Evolutionary conservation across 2,329 filamentous ascomycete genomes (phyloP), one percentile per base, ranked within the genome.

Genomic region (Clonostachys rhizophaga): DNA sequence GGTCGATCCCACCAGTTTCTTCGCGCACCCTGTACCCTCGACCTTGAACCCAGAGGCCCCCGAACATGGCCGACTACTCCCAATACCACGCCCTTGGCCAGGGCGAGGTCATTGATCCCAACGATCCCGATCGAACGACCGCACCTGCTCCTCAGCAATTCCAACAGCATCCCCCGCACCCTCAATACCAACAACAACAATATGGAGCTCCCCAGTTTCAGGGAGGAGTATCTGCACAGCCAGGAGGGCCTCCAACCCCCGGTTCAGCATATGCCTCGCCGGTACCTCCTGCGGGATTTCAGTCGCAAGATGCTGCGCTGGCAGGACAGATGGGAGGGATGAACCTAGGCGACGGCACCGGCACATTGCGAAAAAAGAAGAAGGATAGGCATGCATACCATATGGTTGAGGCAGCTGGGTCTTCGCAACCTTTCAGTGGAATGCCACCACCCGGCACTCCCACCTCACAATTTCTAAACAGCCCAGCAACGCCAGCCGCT

Each of bases 301-400:
- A 40, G 44, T 53, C 53, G 49, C 61, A 59, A 44, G 51, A 81
- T 56, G 68, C 61, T 47, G 74, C 72, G 14, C 64, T 90, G 50
- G 77, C 83, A 42, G 78, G 83, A 47, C 90, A 95, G 66, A 87
- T 95, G 85, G 84, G 85, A 40, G 83, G 83, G 50, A 81, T 95
- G 78, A 84, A 77, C 39, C 71, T 95, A 55, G 82, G 77, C 34
- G 65, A 34, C 39, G 47, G 42, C 30, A 17, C 20, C 8, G 64
- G 79, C 43, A 71, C 72, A 3, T 69, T 68, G 48, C 77, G 83
- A 63, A 87, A 76, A 66, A 89, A 91, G 76, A 97, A 96, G 82
- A 96, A 96, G 78, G 87, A 96, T 64, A 83, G 90, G 50, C 92
- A 97, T 69, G 92, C 91, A 53, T 88, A 95, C 66, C 92, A 97